Evolutionary conservation across 352 stramenopile species (phyloP).

Genomic region (Phytopythium vexans): DNA sequence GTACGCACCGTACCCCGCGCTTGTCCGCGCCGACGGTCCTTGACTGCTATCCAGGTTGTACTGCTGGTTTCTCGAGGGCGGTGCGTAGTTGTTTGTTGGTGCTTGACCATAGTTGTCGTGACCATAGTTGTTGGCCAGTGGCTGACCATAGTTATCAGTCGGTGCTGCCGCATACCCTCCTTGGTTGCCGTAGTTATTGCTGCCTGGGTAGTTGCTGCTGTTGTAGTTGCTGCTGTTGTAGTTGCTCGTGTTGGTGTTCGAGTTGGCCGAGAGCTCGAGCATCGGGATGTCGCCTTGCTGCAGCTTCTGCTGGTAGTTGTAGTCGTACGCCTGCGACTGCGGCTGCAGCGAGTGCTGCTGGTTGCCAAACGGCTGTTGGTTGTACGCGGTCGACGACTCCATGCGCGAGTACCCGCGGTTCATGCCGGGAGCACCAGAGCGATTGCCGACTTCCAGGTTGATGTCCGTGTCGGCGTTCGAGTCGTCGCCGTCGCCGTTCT

Average conservation of each 20-base stretch:
- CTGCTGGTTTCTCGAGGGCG: constrained; percentile 25
- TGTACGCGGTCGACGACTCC: constrained; percentile 18
- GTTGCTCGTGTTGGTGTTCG: background rate
- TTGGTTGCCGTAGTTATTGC: constrained; percentile 2
- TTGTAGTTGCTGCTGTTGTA: constrained; percentile 4
- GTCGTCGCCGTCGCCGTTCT: constrained; percentile 22
- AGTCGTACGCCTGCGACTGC: background rate
- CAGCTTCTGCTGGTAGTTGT: constrained; percentile 21
- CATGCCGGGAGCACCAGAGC: constrained; percentile 7
- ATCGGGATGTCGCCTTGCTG: constrained; percentile 17
- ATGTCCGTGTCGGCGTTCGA: constrained; percentile 33
- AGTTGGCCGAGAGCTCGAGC: constrained; percentile 9
- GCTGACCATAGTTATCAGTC: background rate
- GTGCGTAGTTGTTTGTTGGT: background rate
- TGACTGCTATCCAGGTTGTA: constrained; percentile 17
- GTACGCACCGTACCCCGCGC: background rate
- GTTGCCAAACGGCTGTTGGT: constrained; percentile 20
- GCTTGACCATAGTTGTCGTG: too few relatives aligned
- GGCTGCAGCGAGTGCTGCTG: constrained; percentile 5
- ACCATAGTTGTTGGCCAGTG: too few relatives aligned
- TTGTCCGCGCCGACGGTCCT: background rate
- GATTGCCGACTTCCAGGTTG: constrained; percentile 50
- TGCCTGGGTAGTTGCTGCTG: background rate
- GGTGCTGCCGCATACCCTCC: constrained; percentile 1
- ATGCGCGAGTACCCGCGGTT: constrained; percentile 22